Evolutionary conservation across 2,329 filamentous ascomycete genomes (phyloP).

Genomic region (Alternaria incomplexa): DNA sequence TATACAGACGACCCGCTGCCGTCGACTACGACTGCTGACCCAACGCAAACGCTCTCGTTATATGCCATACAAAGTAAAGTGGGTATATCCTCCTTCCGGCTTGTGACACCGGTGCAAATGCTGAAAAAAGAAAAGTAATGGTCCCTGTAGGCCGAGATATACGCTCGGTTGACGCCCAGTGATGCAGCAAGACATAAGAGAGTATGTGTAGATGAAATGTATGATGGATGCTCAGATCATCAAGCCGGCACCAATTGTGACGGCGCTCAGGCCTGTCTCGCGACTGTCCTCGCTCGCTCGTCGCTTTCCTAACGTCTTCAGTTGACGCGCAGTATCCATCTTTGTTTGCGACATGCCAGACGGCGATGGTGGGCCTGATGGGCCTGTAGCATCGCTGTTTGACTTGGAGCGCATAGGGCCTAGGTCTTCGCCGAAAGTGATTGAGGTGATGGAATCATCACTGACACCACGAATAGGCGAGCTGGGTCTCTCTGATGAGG

Average conservation of each 20-base stretch:
- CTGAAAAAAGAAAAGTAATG: neutral
- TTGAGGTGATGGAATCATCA: constrained; percentile 41
- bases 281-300: constrained; percentile 26
- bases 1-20: neutral
- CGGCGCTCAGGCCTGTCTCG: constrained; percentile 26
- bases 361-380: constrained; percentile 36
- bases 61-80: constrained; percentile 7
- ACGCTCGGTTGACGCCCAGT: neutral
- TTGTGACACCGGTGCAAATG: neutral
- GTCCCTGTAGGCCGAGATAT: neutral
- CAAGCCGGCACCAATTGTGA: constrained; percentile 28
- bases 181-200: neutral
- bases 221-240: constrained; percentile 23
- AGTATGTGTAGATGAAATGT: neutral
- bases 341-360: constrained; percentile 30
- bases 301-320: constrained; percentile 27
- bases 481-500: constrained; percentile 24
- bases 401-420: constrained; percentile 32
- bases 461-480: constrained; percentile 38
- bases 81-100: constrained; percentile 4
- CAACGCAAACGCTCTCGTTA: neutral
- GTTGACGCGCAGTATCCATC: constrained; percentile 28
- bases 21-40: neutral
- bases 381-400: constrained; percentile 22
- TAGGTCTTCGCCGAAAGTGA: constrained; percentile 43